Conservation (phyloP, 192 early-diverging fungal genomes). For the Coemansia aciculifera region DNA sequence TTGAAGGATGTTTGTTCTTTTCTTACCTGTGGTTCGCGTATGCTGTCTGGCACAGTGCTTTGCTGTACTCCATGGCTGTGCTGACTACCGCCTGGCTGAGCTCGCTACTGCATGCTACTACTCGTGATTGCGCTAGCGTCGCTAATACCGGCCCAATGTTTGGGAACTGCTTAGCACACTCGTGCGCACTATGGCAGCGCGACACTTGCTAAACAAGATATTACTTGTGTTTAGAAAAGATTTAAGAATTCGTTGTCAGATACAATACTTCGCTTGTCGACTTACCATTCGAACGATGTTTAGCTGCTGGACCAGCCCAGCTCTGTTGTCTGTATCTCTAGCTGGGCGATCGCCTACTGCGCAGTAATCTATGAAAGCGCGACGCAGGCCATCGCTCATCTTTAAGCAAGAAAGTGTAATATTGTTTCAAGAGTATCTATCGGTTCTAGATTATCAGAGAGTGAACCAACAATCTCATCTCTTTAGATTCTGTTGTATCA, state of each 20-base stretch:
- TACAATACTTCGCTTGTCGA: neutral
- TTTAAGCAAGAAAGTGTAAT: neutral
- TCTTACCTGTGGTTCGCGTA: conserved; percentile 45
- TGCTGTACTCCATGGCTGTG: conserved; percentile 50
- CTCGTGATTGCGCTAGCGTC: conserved; percentile 27
- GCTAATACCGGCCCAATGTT: conserved; percentile 41
- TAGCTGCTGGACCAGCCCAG: conserved; percentile 31
- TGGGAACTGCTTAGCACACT: conserved; percentile 41
- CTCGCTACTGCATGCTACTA: conserved; percentile 15
- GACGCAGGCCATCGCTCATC: conserved; percentile 27
- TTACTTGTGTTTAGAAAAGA: neutral
- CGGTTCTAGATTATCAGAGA: conserved; percentile 4
- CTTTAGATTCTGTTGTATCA: neutral
- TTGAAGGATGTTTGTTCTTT: neutral
- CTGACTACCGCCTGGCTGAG: conserved; percentile 27
- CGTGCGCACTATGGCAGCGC: conserved; percentile 40
- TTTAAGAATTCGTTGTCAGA: neutral
- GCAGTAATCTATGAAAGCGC: conserved; percentile 39
- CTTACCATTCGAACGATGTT: conserved; percentile 26
- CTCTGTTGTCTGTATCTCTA: neutral
- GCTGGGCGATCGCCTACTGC: conserved; percentile 1
- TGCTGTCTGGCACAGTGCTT: conserved; percentile 23
- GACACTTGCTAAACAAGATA: conserved; percentile 26
- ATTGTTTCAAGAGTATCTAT: neutral
- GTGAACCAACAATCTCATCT: neutral